Percentiles rank a stretch among this genome's conserved stretches.
Evolutionary conservation across 768 basidiomycete species (phyloP).

Genomic region (Hypsizygus marmoreus): DNA sequence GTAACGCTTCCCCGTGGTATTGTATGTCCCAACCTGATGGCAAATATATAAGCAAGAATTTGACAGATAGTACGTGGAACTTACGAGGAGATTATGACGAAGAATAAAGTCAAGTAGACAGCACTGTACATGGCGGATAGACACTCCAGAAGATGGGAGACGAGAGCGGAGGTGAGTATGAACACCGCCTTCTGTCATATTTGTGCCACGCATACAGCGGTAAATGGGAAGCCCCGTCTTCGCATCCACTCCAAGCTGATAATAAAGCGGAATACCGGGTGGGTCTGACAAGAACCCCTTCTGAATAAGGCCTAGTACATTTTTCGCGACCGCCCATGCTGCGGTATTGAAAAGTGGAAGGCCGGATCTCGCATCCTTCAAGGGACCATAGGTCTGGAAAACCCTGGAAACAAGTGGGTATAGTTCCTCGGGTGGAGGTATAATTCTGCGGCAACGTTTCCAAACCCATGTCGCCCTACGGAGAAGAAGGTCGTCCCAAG

Average conservation of each 20-base stretch:
- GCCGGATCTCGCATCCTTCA: slow-evolving; percentile 31
- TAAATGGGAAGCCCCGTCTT: slow-evolving; percentile 26
- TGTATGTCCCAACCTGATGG: slow-evolving; percentile 26
- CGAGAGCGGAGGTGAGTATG: slow-evolving; percentile 29
- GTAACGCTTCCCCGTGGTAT: slow-evolving; percentile 23
- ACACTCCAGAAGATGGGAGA: slow-evolving; percentile 23
- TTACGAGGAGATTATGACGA: slow-evolving; percentile 23
- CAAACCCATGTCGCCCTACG: slow-evolving; percentile 25
- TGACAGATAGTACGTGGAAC: background rate
- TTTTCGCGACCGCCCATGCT: slow-evolving; percentile 30
- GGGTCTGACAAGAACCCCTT: slow-evolving; percentile 33
- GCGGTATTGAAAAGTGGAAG: slow-evolving; percentile 29
- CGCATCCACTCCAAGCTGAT: slow-evolving; percentile 14
- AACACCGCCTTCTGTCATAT: slow-evolving; percentile 35
- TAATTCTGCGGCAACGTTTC: slow-evolving; percentile 23
- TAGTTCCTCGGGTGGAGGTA: slow-evolving; percentile 34
- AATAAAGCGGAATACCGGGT: slow-evolving; percentile 27
- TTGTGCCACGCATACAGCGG: slow-evolving; percentile 31
- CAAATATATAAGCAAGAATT: background rate
- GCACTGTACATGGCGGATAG: slow-evolving; percentile 21
- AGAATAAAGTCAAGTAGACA: slow-evolving; percentile 25
- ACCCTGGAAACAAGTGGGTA: slow-evolving; percentile 25
- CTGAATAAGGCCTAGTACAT: slow-evolving; percentile 27
- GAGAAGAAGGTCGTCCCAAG: slow-evolving; percentile 13
- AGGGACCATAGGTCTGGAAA: slow-evolving; percentile 32